Percentiles rank a stretch among this genome's conserved stretches.
phyloP scores from a whole-genome alignment of 2,329 filamentous ascomycete genomes.

The Orbilia ellipsospora region DNA sequence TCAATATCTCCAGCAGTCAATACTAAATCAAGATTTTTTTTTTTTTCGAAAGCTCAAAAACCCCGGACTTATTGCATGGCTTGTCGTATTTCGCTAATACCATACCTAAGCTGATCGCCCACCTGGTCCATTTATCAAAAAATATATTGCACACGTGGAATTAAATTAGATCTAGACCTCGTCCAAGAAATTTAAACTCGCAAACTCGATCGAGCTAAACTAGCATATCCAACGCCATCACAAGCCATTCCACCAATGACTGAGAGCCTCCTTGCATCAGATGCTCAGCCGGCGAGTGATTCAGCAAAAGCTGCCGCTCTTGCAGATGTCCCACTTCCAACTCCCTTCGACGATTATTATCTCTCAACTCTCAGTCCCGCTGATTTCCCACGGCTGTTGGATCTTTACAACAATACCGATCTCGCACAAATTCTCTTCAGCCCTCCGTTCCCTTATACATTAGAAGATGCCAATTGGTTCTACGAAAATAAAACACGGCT shows the following conservation, averaged over 20 bases:
- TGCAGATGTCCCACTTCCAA: constrained; percentile 21
- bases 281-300: background rate
- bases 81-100: too few relatives aligned
- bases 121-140: background rate
- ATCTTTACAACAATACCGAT: constrained; percentile 39
- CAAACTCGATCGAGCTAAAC: too few relatives aligned
- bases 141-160: background rate
- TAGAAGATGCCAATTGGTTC: constrained; percentile 45
- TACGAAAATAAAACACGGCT: constrained; percentile 21
- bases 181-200: too few relatives aligned
- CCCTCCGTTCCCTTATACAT: constrained; percentile 43
- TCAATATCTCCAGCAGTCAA: too few relatives aligned
- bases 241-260: background rate
- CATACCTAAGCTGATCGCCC: too few relatives aligned
- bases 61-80: too few relatives aligned
- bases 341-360: constrained; percentile 42
- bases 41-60: too few relatives aligned
- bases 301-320: background rate
- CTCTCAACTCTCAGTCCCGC: constrained; percentile 25
- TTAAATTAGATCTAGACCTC: too few relatives aligned
- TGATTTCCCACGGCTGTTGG: constrained; percentile 38
- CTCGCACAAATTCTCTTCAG: constrained; percentile 30
- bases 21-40: too few relatives aligned
- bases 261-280: background rate
- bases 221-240: constrained; percentile 4